Evolutionary conservation across 2,329 filamentous ascomycete genomes (phyloP), one percentile per base, ranked within the genome.

Genomic region (Fusarium sp.): DNA sequence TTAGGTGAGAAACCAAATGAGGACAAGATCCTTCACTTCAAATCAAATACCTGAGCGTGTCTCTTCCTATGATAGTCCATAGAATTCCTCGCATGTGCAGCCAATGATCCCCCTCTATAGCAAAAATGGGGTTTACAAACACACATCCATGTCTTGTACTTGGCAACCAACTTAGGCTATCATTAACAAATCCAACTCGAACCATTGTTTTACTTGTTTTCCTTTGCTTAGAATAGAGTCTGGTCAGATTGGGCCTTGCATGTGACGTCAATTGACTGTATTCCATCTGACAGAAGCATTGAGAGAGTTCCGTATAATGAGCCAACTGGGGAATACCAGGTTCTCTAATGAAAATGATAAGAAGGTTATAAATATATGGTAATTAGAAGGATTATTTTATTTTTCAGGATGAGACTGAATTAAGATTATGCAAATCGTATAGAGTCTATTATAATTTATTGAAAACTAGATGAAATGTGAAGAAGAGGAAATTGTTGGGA

Each of bases 201-300:
- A 26, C 37, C 30, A 13, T 49, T 50, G 56, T 43, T 56, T 43
- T 39, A 17, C 22, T 43, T 44, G 46, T 44, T 47, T 48, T 37
- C 47, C 41, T 55, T 54, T 45, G 40, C 30, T 44, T 47, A 48
- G 48, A 28, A 26, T 26, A 41, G 33, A 20, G 14, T 10, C 5
- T 33, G 30, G 13, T 45, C 7, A 11, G 22, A 45, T 41, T 45
- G 24, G 45, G 59, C 65, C 56, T 61, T 52, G 40, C 14, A 30
- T 37, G 60, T 69, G 67, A 69, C 66, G 54, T 69, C 57, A 64
- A 60, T 49, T 52, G 9, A 33, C 37, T 44, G 19, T 20, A 37
- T 56, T 57, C 47, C 13, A 44, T 62, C 19, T 43, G 6, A 11
- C 43, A 33, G 30, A 50, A 56, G 8, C 35, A 24, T 33, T 41